Evolutionary conservation across 495 filamentous ascomycete species (phyloP).

Genomic region (Tuber borchii): DNA sequence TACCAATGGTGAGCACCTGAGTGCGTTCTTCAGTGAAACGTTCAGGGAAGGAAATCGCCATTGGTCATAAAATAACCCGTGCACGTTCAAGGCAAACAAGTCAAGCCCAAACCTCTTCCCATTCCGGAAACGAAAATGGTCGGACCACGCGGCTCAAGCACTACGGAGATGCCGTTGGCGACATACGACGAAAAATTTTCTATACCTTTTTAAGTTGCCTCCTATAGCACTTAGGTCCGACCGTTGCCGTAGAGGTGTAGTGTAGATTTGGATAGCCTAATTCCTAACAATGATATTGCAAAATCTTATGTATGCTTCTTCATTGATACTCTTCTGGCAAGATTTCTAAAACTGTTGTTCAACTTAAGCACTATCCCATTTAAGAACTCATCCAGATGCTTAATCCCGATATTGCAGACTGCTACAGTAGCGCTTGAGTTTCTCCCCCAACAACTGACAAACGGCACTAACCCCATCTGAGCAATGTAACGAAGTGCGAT

Average conservation of each 20-base stretch:
- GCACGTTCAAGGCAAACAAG: not conserved
- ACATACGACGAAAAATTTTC: not conserved
- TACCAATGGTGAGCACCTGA: not conserved
- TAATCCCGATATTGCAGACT: not conserved
- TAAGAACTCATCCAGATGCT: not conserved
- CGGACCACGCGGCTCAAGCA: not conserved
- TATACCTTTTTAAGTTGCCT: not conserved
- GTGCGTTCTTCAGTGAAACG: not conserved
- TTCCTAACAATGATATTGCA: not conserved
- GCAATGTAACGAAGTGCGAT: not conserved
- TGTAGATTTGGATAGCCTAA: not conserved
- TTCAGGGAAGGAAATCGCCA: not conserved
- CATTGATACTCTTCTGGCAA: not conserved
- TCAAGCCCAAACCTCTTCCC: not conserved
- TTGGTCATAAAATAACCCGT: not conserved
- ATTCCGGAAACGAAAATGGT: not conserved
- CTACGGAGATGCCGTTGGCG: not conserved
- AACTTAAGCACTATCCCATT: not conserved
- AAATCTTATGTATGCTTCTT: not conserved
- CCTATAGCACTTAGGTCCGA: not conserved
- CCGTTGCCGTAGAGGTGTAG: not conserved
- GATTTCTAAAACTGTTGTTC: not conserved
- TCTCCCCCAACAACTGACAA: not conserved
- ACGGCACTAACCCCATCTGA: not conserved
- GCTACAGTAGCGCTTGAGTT: not conserved